A percentile compares a stretch with the other conserved stretches of the same genome.
Evolutionary conservation across 179 eudicot species (phyloP).

Genomic region (Amaranthus tricolor): DNA sequence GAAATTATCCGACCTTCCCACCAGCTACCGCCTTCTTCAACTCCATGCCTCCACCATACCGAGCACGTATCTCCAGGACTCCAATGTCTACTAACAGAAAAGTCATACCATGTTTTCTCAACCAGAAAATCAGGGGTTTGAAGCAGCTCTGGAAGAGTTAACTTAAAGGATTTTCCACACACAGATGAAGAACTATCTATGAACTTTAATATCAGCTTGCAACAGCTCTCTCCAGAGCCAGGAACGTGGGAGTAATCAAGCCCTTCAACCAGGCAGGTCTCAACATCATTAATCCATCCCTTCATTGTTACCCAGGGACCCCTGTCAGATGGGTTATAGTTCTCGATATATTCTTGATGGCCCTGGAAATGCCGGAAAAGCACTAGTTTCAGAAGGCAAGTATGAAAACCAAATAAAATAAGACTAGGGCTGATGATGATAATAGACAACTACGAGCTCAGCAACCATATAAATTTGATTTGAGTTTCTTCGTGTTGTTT

Average conservation of each 20-base stretch:
- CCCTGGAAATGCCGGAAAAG: constrained; percentile 47
- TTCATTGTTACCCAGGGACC: constrained; percentile 69
- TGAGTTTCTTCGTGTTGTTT: no score
- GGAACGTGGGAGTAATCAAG: constrained; percentile 59
- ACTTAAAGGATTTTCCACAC: constrained; percentile 50
- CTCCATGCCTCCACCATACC: constrained; percentile 90
- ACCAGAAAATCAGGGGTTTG: constrained; percentile 78
- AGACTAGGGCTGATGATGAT: not conserved
- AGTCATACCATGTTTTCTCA: constrained; percentile 74
- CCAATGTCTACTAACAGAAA: constrained; percentile 66
- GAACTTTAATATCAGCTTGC: constrained; percentile 72
- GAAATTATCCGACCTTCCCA: constrained; percentile 76
- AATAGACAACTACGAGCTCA: no score
- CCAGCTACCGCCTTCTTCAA: constrained; percentile 78
- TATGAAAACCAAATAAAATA: not conserved
- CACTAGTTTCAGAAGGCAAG: constrained; percentile 19
- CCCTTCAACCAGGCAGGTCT: constrained; percentile 56
- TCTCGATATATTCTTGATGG: constrained; percentile 64
- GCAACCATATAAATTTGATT: no score
- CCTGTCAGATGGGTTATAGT: constrained; percentile 31
- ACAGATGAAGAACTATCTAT: constrained; percentile 53
- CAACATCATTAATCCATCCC: constrained; percentile 66
- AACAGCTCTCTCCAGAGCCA: constrained; percentile 94
- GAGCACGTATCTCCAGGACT: constrained; percentile 60
- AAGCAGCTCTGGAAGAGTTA: constrained; percentile 80